Conservation (phyloP, 2,329 filamentous ascomycete species). For the Monilinia vaccinii-corymbosi region DNA sequence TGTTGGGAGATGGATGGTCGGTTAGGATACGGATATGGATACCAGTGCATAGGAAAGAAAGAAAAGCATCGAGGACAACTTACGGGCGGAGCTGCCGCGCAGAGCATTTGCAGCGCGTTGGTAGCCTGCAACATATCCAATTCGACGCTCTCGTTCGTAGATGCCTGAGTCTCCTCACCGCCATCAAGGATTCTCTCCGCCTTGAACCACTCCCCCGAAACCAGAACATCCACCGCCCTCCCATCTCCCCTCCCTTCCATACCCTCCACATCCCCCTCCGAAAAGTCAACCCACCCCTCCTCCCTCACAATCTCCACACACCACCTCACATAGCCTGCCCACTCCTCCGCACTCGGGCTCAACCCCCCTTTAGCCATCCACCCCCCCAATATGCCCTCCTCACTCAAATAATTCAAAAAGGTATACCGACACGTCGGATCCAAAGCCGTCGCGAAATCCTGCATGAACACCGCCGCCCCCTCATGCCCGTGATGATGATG, state of each 20-base stretch:
- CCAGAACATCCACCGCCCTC: neutral
- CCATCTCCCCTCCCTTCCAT: neutral
- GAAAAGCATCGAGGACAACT: no score
- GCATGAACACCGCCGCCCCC: neutral
- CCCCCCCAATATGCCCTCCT: neutral
- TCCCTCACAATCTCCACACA: neutral
- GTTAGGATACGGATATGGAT: neutral
- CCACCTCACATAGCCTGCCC: slow-evolving; percentile 1
- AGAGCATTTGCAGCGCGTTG: neutral
- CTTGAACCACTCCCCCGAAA: slow-evolving; percentile 1
- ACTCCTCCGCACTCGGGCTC: neutral
- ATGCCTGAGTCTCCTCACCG: neutral
- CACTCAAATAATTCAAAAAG: slow-evolving; percentile 5
- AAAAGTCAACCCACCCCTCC: neutral
- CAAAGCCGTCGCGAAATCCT: slow-evolving; percentile 4
- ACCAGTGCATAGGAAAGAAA: neutral
- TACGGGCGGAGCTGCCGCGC: neutral
- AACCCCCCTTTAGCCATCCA: slow-evolving; percentile 1
- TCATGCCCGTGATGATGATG: no score
- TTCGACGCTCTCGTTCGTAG: neutral
- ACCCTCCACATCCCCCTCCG: neutral
- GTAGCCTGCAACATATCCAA: neutral
- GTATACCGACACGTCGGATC: slow-evolving; percentile 8
- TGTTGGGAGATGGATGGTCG: neutral
- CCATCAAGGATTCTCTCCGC: neutral